phyloP scores from a whole-genome alignment of 352 stramenopile genomes.

The Phytopythium mirpurense region DNA sequence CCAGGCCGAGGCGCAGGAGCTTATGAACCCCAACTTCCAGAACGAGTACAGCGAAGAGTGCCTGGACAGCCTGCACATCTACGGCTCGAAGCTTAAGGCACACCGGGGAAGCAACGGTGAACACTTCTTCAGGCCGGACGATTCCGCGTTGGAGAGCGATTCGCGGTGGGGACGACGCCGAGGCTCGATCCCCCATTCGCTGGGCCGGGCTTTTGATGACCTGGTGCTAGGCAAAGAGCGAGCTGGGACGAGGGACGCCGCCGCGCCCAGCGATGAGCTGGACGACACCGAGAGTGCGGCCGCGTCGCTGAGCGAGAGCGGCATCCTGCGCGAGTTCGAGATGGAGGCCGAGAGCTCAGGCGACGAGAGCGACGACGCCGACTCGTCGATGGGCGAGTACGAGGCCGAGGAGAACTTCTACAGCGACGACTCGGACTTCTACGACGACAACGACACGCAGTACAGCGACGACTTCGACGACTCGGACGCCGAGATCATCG shows the following conservation, averaged over 20 bases:
- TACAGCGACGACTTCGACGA: constrained; percentile 86
- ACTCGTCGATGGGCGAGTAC: constrained; percentile 67
- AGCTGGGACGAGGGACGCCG: neutral
- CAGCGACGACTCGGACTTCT: constrained; percentile 75
- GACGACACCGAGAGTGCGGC: constrained; percentile 19
- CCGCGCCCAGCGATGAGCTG: neutral
- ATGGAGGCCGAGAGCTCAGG: constrained; percentile 45
- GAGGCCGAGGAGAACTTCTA: constrained; percentile 84
- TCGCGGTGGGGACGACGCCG: constrained; percentile 4
- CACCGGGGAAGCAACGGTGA: constrained; percentile 8
- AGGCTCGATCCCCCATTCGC: neutral
- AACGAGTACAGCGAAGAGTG: constrained; percentile 79
- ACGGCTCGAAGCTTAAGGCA: constrained; percentile 29
- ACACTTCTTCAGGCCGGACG: neutral
- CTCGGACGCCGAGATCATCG: constrained; percentile 67
- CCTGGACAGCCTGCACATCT: constrained; percentile 69
- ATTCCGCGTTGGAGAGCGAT: constrained; percentile 14
- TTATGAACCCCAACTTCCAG: constrained; percentile 81
- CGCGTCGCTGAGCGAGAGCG: constrained; percentile 45
- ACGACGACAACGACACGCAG: constrained; percentile 56
- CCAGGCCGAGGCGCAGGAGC: constrained; percentile 47
- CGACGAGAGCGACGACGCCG: constrained; percentile 32
- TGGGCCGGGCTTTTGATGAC: neutral
- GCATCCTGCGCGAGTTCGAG: constrained; percentile 51
- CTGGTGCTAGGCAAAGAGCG: constrained; percentile 14